Conservation (phyloP, 2,329 filamentous ascomycete species). For the Cladorrhinum sp. region DNA sequence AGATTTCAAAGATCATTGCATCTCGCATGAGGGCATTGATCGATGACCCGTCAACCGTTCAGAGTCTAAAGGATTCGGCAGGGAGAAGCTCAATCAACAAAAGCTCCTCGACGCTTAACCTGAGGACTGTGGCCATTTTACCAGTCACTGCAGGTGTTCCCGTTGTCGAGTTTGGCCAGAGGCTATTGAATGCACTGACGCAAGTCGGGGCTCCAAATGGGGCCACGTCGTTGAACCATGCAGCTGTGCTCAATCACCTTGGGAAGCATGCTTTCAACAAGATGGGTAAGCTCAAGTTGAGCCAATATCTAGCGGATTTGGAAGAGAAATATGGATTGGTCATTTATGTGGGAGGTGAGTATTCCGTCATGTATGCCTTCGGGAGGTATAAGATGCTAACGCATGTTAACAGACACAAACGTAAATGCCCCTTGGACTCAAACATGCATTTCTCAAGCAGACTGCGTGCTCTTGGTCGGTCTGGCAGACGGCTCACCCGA, state of each 20-base stretch:
- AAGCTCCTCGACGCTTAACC: slow-evolving; percentile 82
- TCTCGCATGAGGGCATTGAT: slow-evolving; percentile 88
- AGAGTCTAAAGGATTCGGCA: slow-evolving; percentile 61
- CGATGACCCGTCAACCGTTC: slow-evolving; percentile 67
- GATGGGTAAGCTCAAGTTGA: slow-evolving; percentile 94
- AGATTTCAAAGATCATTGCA: slow-evolving; percentile 97
- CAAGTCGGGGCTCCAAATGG: slow-evolving; percentile 89
- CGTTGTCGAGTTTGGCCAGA: slow-evolving; percentile 90
- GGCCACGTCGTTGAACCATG: slow-evolving; percentile 88
- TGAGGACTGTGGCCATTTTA: slow-evolving; percentile 87
- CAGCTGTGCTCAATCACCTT: slow-evolving; percentile 89
- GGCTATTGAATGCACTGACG: slow-evolving; percentile 79
- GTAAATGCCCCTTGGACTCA: slow-evolving; percentile 98
- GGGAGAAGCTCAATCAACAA: slow-evolving; percentile 59
- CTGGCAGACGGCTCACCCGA: slow-evolving; percentile 84
- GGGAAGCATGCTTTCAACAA: slow-evolving; percentile 94
- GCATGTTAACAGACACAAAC: slow-evolving; percentile 67
- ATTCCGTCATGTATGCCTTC: not conserved
- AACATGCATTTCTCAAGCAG: slow-evolving; percentile 93
- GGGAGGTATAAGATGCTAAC: slow-evolving; percentile 2
- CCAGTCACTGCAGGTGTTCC: slow-evolving; percentile 90
- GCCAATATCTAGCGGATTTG: slow-evolving; percentile 92
- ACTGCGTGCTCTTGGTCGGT: slow-evolving; percentile 91
- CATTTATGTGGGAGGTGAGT: slow-evolving; percentile 80
- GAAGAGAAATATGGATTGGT: slow-evolving; percentile 97